phyloP scores from a whole-genome alignment of 768 basidiomycete genomes.

The Lactarius evosmus region DNA sequence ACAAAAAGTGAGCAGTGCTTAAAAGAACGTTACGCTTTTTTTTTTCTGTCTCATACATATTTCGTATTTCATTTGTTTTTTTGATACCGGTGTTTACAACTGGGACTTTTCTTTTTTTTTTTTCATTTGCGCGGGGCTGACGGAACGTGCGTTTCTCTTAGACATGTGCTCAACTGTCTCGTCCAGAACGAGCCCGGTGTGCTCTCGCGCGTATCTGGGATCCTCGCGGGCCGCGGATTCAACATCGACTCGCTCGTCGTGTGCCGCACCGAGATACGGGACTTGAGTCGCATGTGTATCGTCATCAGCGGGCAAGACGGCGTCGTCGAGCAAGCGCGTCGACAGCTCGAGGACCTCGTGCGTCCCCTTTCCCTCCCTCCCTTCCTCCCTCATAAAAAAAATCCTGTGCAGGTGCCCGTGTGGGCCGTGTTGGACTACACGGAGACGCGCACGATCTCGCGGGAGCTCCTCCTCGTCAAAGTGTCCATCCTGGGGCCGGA shows the following conservation, averaged over 20 bases:
- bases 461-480: constrained; percentile 93
- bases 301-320: constrained; percentile 96
- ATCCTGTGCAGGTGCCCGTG: constrained; percentile 75
- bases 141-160: constrained; percentile 33
- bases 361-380: constrained; percentile 34
- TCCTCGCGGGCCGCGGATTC: constrained; percentile 94
- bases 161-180: constrained; percentile 94
- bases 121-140: neutral
- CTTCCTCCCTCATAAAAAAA: neutral
- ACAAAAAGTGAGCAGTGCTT: constrained; percentile 72
- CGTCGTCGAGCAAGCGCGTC: constrained; percentile 93
- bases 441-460: constrained; percentile 82
- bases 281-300: constrained; percentile 97
- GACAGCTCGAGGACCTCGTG: constrained; percentile 95
- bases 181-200: constrained; percentile 99
- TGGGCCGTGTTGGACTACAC: constrained; percentile 99
- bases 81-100: constrained; percentile 27
- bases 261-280: constrained; percentile 94
- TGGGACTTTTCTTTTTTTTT: constrained; percentile 3
- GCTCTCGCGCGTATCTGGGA: constrained; percentile 96
- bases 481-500: constrained; percentile 97
- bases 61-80: neutral
- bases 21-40: no score
- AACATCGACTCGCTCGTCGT: constrained; percentile 99
- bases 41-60: no score